Percentiles rank a stretch among this genome's conserved stretches.
Evolutionary conservation across 331 rosid genomes (phyloP).

Genomic region (Quercus phellos): DNA sequence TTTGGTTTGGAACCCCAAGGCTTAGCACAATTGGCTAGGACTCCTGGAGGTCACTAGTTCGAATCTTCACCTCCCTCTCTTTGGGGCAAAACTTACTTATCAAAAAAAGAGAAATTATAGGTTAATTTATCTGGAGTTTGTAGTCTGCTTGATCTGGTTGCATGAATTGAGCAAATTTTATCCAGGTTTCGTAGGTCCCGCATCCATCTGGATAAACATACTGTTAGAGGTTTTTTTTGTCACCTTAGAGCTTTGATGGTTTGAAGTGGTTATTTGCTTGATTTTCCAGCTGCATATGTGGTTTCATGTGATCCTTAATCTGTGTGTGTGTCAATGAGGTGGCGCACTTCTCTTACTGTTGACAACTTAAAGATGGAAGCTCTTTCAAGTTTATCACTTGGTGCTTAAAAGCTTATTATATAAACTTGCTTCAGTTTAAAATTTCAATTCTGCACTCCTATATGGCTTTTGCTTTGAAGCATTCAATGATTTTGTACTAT

Average conservation of each 20-base stretch:
- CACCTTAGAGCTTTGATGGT: background rate
- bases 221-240: background rate
- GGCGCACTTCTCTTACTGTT: background rate
- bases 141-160: background rate
- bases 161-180: background rate
- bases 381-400: background rate
- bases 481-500: background rate
- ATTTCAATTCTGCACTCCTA: background rate
- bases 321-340: background rate
- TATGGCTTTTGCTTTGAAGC: background rate
- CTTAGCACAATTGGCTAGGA: too few species aligned
- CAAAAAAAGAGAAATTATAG: too few species aligned
- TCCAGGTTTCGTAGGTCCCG: background rate
- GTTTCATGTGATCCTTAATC: too few species aligned
- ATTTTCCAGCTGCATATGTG: background rate
- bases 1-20: too few species aligned
- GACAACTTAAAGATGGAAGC: background rate
- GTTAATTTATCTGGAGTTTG: too few species aligned
- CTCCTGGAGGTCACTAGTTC: too few species aligned
- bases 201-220: background rate
- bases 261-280: background rate
- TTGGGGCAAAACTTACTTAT: too few species aligned
- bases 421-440: background rate
- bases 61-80: too few species aligned
- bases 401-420: background rate